Evolutionary conservation across 352 stramenopile species (phyloP).

Genomic region (Phytophthora sp.): DNA sequence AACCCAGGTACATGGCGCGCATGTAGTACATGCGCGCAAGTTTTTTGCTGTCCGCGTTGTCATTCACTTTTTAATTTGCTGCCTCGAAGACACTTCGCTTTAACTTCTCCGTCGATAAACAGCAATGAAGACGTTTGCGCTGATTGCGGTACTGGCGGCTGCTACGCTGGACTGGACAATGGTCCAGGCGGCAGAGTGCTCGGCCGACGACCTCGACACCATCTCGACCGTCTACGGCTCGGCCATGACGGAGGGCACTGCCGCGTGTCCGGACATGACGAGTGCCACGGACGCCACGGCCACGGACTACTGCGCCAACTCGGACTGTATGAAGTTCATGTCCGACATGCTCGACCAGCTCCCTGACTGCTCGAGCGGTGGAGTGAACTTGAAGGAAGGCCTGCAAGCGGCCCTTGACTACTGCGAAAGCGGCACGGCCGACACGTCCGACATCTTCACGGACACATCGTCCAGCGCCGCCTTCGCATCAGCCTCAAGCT

Average conservation of each 20-base stretch:
- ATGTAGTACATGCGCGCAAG: too few relatives aligned
- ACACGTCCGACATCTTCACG: slow-evolving; percentile 11
- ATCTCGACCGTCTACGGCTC: slow-evolving; percentile 23
- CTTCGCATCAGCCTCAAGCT: slow-evolving; percentile 1
- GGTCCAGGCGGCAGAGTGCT: slow-evolving; percentile 17
- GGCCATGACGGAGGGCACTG: slow-evolving; percentile 7
- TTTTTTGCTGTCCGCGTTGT: too few relatives aligned
- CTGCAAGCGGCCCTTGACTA: slow-evolving; percentile 19
- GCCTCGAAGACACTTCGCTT: not conserved
- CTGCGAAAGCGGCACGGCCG: slow-evolving; percentile 16
- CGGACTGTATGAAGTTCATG: slow-evolving; percentile 24
- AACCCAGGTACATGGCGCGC: not conserved
- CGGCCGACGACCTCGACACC: slow-evolving; percentile 12
- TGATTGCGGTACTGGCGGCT: not conserved
- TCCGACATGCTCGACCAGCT: slow-evolving; percentile 14
- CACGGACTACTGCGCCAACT: slow-evolving; percentile 14
- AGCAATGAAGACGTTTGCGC: slow-evolving; percentile 12
- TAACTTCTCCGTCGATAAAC: slow-evolving; percentile 6
- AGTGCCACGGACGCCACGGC: not conserved
- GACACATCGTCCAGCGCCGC: slow-evolving; percentile 5
- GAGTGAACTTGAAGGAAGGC: slow-evolving; percentile 25
- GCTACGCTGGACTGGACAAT: not conserved
- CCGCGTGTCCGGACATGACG: slow-evolving; percentile 18
- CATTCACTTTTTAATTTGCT: slow-evolving; percentile 5
- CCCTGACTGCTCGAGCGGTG: slow-evolving; percentile 29